A percentile compares a stretch with the other conserved stretches of the same genome.
Conservation (phyloP, 345 rosid species). For the Balakata baccata region DNA sequence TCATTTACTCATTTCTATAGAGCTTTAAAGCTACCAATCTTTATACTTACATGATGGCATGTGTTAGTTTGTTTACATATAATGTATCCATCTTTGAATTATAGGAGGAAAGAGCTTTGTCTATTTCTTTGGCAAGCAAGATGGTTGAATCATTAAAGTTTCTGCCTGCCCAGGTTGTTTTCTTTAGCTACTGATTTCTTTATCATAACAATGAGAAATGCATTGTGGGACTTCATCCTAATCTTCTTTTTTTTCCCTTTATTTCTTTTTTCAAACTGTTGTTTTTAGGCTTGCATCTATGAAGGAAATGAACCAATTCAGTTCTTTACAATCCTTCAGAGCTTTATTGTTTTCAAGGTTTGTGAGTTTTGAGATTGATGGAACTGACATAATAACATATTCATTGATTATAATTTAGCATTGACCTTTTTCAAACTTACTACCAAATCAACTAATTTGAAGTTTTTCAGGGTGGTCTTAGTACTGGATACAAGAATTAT, state of each 20-base stretch:
- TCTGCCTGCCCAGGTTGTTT: conserved; percentile 68
- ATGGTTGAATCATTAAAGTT: conserved; percentile 92
- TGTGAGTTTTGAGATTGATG: conserved; percentile 18
- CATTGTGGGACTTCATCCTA: conserved; percentile 13
- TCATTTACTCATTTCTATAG: not conserved
- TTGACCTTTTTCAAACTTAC: not conserved
- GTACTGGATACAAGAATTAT: conserved; percentile 76
- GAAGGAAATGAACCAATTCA: conserved; percentile 95
- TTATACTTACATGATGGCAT: not conserved
- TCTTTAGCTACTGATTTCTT: conserved; percentile 14
- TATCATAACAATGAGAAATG: not conserved
- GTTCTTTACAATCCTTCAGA: conserved; percentile 84
- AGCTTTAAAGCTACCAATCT: not conserved
- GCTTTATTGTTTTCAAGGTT: conserved; percentile 88
- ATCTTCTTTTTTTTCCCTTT: conserved; percentile 14
- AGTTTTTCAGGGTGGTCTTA: conserved; percentile 76
- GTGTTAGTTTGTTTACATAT: not conserved
- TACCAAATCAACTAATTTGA: conserved; percentile 15
- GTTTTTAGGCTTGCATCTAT: conserved; percentile 69
- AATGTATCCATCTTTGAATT: conserved; percentile 12
- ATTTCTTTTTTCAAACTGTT: not conserved
- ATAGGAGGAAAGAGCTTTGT: conserved; percentile 83
- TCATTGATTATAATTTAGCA: not conserved
- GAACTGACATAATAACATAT: not conserved
- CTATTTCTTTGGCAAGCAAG: conserved; percentile 69